Evolutionary conservation across 441 rosid genomes (phyloP), one percentile per base, ranked within the genome.

Genomic region (Euphorbia corollata): DNA sequence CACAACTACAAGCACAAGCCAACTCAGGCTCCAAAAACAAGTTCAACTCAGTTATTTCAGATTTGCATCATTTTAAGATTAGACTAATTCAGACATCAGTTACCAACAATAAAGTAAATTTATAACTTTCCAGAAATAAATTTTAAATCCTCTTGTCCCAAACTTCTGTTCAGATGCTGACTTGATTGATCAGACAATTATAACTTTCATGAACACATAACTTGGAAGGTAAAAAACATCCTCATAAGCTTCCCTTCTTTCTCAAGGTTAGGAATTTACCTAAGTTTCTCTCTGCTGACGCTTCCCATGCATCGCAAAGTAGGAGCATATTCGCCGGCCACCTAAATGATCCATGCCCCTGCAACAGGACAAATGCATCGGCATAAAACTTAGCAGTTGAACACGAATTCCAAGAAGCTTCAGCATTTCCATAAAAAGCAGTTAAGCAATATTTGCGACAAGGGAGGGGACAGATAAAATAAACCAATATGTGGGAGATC

Each of bases 371-470:
- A 54, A n/a, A 63, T 22, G 63, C 47, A 61, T 18, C 34, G 43
- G 41, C 54, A 47, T 39, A 27, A 9, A 67, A 36, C 9, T 64
- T 57, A 68, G 27, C 27, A 66, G 63, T 56, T 64, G 55, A 34
- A 15, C n/a, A 54, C 61, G 59, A 68, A 18, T 3, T 23, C 56
- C 60, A 22, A 45, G 47, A 73, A 41, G 69, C 71, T 41, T 64
- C 73, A 48, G 4, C 27, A 63, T 60, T 68, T 74, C 51, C 50
- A 70, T 61, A 39, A 64, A 43, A 61, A 59, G 56, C 70, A 59
- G 71, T 63, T 71, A 59, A 36, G 64, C 70, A 59, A 68, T 56
- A 59, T 63, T 67, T 59, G 57, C 61, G 34, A 59, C 59, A 36
- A 45, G 23, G 36, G 59, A 45, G 23, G 36, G 59, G 73, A 57